A percentile compares a stretch with the other conserved stretches of the same genome.
Conservation (phyloP, 768 basidiomycete genomes). For the Clavulina sp. region DNA sequence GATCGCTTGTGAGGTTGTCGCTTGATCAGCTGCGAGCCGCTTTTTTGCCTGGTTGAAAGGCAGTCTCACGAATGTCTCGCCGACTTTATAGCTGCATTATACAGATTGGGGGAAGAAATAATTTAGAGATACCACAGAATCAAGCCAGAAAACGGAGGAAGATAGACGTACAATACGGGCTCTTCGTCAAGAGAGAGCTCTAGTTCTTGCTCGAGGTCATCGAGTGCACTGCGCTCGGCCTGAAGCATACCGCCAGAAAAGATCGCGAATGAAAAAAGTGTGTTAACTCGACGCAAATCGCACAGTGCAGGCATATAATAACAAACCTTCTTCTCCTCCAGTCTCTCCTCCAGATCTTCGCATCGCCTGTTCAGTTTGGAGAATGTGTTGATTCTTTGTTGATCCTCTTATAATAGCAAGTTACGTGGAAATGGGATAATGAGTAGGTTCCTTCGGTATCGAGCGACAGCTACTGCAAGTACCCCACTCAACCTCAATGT, state of each 20-base stretch:
- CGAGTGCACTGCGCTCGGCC: slow-evolving; percentile 91
- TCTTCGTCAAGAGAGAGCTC: slow-evolving; percentile 81
- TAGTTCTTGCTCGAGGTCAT: slow-evolving; percentile 73
- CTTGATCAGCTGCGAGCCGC: slow-evolving; percentile 54
- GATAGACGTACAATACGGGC: slow-evolving; percentile 42
- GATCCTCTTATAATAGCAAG: slow-evolving; percentile 40
- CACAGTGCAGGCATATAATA: neutral
- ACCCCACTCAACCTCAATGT: slow-evolving; percentile 79
- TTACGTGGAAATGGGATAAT: slow-evolving; percentile 1
- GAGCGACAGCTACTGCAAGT: slow-evolving; percentile 13
- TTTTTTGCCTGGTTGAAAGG: slow-evolving; percentile 47
- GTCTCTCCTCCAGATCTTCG: slow-evolving; percentile 49
- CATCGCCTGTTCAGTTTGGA: slow-evolving; percentile 78
- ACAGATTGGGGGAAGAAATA: neutral
- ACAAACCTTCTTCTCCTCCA: slow-evolving; percentile 54
- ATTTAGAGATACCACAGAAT: neutral
- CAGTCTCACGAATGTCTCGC: slow-evolving; percentile 77
- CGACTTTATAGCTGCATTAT: slow-evolving; percentile 58
- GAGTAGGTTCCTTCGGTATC: slow-evolving; percentile 3
- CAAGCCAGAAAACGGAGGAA: neutral
- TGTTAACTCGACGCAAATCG: neutral
- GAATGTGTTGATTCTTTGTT: slow-evolving; percentile 80
- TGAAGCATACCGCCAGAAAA: slow-evolving; percentile 18
- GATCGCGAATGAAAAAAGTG: neutral
- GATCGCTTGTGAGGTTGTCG: slow-evolving; percentile 38